Conservation (phyloP, 306 rosid genomes). For the Senna siamea region DNA sequence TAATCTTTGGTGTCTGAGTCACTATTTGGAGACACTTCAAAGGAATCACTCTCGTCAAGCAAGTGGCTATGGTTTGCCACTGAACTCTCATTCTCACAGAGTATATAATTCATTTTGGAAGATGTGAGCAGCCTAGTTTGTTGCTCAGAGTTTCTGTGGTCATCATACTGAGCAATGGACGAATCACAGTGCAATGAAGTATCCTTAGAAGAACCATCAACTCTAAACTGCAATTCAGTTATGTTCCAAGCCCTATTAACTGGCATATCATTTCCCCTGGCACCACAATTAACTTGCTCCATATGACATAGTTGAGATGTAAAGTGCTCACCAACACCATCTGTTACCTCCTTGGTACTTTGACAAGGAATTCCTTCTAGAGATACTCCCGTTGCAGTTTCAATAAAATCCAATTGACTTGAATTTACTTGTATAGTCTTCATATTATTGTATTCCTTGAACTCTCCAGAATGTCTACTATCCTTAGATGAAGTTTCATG, state of each 20-base stretch:
- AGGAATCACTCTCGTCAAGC: conserved; percentile 29
- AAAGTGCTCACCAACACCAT: conserved; percentile 23
- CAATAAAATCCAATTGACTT: conserved; percentile 34
- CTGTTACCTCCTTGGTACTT: conserved; percentile 42
- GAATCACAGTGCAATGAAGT: conserved; percentile 34
- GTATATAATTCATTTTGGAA: conserved; percentile 33
- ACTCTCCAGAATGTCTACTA: conserved; percentile 41
- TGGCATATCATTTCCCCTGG: conserved; percentile 33
- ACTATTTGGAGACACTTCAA: conserved; percentile 30
- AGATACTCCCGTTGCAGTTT: conserved; percentile 35
- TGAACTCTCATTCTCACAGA: conserved; percentile 32
- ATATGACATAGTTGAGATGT: conserved; percentile 29
- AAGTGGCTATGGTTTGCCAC: conserved; percentile 24
- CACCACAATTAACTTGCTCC: conserved; percentile 25
- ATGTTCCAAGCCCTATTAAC: conserved; percentile 9
- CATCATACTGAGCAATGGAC: conserved; percentile 12
- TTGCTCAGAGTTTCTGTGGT: conserved; percentile 35
- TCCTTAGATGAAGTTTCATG: conserved; percentile 31
- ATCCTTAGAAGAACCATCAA: conserved; percentile 33
- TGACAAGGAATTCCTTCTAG: conserved; percentile 24
- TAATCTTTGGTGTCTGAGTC: conserved; percentile 14
- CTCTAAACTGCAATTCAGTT: conserved; percentile 32
- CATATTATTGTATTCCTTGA: conserved; percentile 30
- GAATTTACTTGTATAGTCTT: conserved; percentile 42
- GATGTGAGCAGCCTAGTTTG: conserved; percentile 16